Base-by-base conservation (phyloP, 2,329 filamentous ascomycete species). In the Aspergillus pseudonomiae region DNA sequence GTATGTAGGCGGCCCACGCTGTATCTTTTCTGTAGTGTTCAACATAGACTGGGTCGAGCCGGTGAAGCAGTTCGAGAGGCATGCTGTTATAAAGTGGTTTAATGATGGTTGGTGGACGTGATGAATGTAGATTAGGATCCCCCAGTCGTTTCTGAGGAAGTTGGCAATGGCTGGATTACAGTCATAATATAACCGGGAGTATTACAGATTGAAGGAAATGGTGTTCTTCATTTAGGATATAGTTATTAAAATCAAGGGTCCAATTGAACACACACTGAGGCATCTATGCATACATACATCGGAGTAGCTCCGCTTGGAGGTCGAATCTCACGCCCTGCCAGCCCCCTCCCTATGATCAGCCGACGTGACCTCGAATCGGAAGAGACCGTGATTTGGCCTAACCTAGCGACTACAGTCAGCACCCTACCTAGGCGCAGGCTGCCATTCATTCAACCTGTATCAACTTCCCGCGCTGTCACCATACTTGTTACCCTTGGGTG, bases 71-170 rank as follows among this genome's bases (percentile, higher is more conserved):
- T 52, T 78, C 67, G 2, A 67, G 62, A 6, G 79, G 78, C 10
- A 81, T 81, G 68, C 74, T 77, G 60, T 82, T 81, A 57, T 80
- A 72, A 19, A 78, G 73, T n/a, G 79, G 78, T 55, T 80, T 77
- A 7, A 59, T 28, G 43, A 73, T 62, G 9, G 63, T 57, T n/a
- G 52, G 67, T 24, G 70, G 69, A 50, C 64, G 68, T 32, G 74
- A 69, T 11, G 67, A 63, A 59, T 74, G 72, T 55, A 78, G 66
- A 43, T 68, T 64, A 48, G 67, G 65, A 43, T 71, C 58, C 32
- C 9, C 63, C 67, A 24, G 52, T 59, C 41, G 50, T 28, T 36
- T 60, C 39, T 26, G 63, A 61, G 28, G 9, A 24, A 26, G 24
- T 28, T 24, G 11, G 12, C 21, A 57, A 58, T 19, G 63, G 9